These are phyloP conservation scores for Hypoxylon sp. DNA, from an alignment of 2,329 filamentous ascomycete genomes.

Conservation along the genomic window DNA sequence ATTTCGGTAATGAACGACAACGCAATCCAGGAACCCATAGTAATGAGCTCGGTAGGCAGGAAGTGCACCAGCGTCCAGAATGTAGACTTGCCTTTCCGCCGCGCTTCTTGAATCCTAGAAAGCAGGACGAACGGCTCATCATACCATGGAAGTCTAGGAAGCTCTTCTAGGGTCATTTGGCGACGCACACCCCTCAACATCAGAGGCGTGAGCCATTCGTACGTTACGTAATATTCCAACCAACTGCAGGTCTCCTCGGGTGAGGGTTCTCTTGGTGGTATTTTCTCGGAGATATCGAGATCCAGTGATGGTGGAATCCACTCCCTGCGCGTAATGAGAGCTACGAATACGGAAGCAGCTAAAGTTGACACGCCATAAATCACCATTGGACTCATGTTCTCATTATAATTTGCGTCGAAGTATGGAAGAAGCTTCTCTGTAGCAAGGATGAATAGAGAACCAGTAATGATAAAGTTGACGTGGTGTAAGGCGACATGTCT, in stretches of 20 bases:
- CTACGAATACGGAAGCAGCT: constrained; percentile 57
- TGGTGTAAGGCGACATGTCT: constrained; percentile 64
- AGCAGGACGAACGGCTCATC: constrained; percentile 67
- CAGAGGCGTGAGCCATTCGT: constrained; percentile 65
- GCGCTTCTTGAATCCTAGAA: constrained; percentile 60
- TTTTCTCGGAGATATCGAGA: constrained; percentile 57
- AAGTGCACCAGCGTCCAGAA: constrained; percentile 63
- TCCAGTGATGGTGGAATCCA: constrained; percentile 63
- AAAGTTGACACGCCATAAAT: constrained; percentile 58
- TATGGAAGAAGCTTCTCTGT: constrained; percentile 61
- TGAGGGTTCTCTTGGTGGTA: constrained; percentile 58
- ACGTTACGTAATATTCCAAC: constrained; percentile 66
- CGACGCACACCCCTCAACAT: constrained; percentile 64
- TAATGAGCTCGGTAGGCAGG: constrained; percentile 59
- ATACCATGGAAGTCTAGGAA: constrained; percentile 68
- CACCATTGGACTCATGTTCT: constrained; percentile 52
- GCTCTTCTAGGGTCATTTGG: constrained; percentile 62
- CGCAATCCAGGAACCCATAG: constrained; percentile 62
- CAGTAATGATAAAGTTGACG: constrained; percentile 62
- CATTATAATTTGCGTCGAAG: constrained; percentile 56
- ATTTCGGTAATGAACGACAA: constrained; percentile 62
- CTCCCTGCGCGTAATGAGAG: constrained; percentile 64
- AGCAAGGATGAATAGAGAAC: constrained; percentile 56
- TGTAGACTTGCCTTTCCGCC: constrained; percentile 61
- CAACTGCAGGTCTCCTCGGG: constrained; percentile 69